Conservation (phyloP, 345 rosid species). For the Populus simonii region DNA sequence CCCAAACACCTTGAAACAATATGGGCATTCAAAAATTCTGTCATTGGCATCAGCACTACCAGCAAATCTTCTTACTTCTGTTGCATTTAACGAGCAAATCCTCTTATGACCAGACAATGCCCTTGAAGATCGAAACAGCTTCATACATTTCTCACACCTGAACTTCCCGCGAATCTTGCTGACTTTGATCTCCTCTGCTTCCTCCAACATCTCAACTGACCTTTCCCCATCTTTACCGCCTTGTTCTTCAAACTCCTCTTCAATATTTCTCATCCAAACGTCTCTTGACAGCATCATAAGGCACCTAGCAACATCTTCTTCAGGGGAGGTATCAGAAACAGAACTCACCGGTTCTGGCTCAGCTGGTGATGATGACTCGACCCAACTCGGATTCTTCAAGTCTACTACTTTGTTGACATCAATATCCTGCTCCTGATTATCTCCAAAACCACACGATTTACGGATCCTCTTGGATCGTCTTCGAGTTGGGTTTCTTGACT, state of each 20-base stretch:
- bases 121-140: conserved; percentile 26
- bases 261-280: conserved; percentile 11
- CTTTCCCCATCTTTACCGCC: conserved; percentile 1
- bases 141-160: conserved; percentile 26
- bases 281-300: conserved; percentile 36
- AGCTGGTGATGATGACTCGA: neutral
- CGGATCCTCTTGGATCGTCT: conserved; percentile 29
- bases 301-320: conserved; percentile 29
- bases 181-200: conserved; percentile 14
- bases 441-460: conserved; percentile 14
- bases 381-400: conserved; percentile 3
- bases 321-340: conserved; percentile 30
- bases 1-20: conserved; percentile 28
- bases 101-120: conserved; percentile 23
- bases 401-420: conserved; percentile 2
- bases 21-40: conserved; percentile 31
- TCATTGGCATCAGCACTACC: neutral
- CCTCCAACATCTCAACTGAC: conserved; percentile 6
- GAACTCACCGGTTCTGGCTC: conserved; percentile 31
- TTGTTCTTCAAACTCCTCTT: neutral
- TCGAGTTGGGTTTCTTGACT: conserved; percentile 32
- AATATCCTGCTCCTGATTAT: conserved; percentile 4
- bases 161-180: conserved; percentile 22
- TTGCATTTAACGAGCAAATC: conserved; percentile 24
- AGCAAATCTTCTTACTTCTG: neutral